Evolutionary conservation across 2,329 filamentous ascomycete genomes (phyloP).

Genomic region (Eutypa lata): DNA sequence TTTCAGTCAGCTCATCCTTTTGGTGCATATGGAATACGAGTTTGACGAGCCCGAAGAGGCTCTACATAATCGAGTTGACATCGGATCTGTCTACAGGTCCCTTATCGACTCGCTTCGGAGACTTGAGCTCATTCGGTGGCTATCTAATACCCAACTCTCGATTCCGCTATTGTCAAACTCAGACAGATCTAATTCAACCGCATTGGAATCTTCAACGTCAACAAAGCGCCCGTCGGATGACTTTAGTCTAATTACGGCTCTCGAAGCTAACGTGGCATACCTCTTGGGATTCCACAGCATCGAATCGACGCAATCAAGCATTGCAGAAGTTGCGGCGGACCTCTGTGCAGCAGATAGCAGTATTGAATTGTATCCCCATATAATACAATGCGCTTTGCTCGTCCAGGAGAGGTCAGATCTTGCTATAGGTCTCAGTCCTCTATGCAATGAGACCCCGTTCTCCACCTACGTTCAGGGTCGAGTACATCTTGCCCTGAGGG

Average conservation of each 20-base stretch:
- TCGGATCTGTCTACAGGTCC: constrained; percentile 66
- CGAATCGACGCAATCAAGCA: constrained; percentile 48
- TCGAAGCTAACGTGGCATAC: constrained; percentile 60
- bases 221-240: constrained; percentile 44
- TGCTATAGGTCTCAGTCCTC: constrained; percentile 54
- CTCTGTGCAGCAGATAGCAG: constrained; percentile 63
- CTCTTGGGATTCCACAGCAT: constrained; percentile 59
- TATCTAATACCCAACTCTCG: constrained; percentile 57
- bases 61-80: constrained; percentile 57
- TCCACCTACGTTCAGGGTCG: constrained; percentile 83
- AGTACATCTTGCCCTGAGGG: constrained; percentile 68
- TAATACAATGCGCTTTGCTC: constrained; percentile 61
- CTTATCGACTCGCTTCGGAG: constrained; percentile 70
- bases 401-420: constrained; percentile 59
- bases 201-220: constrained; percentile 26
- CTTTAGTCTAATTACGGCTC: constrained; percentile 49
- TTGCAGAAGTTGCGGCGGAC: constrained; percentile 66
- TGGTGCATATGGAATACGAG: constrained; percentile 84
- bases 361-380: constrained; percentile 58
- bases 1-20: constrained; percentile 76
- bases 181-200: constrained; percentile 34
- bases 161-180: constrained; percentile 43
- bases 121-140: constrained; percentile 71
- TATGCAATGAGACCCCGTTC: constrained; percentile 57
- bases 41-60: constrained; percentile 70